Conservation (phyloP, 2,329 filamentous ascomycete genomes). For the Fusarium sp. region DNA sequence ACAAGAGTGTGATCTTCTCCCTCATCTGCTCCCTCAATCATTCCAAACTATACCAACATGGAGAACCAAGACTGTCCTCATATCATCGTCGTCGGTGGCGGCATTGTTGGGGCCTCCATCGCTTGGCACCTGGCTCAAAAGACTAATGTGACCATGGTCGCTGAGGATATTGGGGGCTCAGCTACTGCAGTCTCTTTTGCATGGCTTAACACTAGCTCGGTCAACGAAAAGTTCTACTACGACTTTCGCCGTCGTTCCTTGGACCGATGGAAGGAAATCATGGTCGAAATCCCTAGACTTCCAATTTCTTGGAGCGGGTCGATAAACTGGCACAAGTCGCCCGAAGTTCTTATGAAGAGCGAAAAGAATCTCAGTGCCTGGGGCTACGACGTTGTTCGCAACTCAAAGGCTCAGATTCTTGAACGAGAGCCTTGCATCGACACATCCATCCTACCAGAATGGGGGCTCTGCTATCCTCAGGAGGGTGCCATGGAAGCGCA, state of each 20-base stretch:
- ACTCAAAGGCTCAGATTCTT: not conserved
- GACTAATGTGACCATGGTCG: slow-evolving; percentile 31
- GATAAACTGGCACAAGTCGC: slow-evolving; percentile 31
- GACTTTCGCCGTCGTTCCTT: slow-evolving; percentile 31
- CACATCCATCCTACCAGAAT: not conserved
- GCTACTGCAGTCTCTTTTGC: slow-evolving; percentile 33
- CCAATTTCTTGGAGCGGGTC: slow-evolving; percentile 38
- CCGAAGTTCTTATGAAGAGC: not conserved
- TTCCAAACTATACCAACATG: not conserved
- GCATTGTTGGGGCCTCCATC: slow-evolving; percentile 36
- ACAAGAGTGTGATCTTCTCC: too few relatives aligned
- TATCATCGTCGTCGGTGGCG: slow-evolving; percentile 34
- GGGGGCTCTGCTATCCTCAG: slow-evolving; percentile 13
- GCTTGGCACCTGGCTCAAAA: slow-evolving; percentile 31
- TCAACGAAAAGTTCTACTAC: slow-evolving; percentile 23
- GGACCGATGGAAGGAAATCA: slow-evolving; percentile 31
- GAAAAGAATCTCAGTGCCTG: slow-evolving; percentile 10
- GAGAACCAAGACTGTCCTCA: not conserved
- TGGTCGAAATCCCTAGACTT: slow-evolving; percentile 7
- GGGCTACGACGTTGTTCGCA: slow-evolving; percentile 14
- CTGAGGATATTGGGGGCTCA: slow-evolving; percentile 29
- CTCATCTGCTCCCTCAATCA: too few relatives aligned
- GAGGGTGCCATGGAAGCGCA: slow-evolving; percentile 39
- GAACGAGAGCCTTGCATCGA: slow-evolving; percentile 15
- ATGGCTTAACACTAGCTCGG: slow-evolving; percentile 38